These are phyloP conservation scores for Colletotrichum tropicicola DNA, from an alignment of 2,329 filamentous ascomycete genomes.

Conservation along the genomic window DNA sequence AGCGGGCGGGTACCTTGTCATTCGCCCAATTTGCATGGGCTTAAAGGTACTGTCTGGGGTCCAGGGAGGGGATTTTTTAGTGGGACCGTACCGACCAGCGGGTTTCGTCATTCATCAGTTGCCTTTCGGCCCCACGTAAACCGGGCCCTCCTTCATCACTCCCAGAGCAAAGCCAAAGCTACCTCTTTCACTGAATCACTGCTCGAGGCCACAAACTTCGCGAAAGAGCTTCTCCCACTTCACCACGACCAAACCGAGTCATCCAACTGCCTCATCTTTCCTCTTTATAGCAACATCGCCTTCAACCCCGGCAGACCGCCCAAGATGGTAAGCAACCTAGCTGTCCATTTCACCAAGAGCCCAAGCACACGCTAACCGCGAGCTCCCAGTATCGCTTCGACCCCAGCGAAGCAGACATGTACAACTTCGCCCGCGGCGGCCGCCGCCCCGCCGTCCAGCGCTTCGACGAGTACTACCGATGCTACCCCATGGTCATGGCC, in stretches of 20 bases:
- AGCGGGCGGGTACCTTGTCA: slow-evolving; percentile 1
- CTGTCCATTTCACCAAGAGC: neutral
- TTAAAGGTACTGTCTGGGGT: slow-evolving; percentile 18
- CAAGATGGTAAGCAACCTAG: slow-evolving; percentile 34
- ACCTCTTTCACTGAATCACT: neutral
- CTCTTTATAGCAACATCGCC: neutral
- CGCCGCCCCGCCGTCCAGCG: slow-evolving; percentile 70
- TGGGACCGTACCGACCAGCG: slow-evolving; percentile 16
- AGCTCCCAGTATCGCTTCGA: slow-evolving; percentile 29
- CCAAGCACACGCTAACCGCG: slow-evolving; percentile 3
- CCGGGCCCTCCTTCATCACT: slow-evolving; percentile 10
- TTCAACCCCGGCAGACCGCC: slow-evolving; percentile 9
- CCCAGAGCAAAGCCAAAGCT: slow-evolving; percentile 9
- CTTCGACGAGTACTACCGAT: slow-evolving; percentile 98
- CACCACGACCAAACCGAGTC: neutral
- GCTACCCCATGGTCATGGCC: slow-evolving; percentile 95
- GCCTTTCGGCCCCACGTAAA: slow-evolving; percentile 31
- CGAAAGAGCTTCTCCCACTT: neutral
- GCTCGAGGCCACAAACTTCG: neutral
- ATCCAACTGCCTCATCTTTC: neutral
- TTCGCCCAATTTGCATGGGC: slow-evolving; percentile 11
- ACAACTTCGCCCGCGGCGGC: slow-evolving; percentile 42
- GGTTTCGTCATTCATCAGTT: slow-evolving; percentile 33
- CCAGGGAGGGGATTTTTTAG: slow-evolving; percentile 8
- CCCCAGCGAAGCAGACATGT: slow-evolving; percentile 32